A percentile compares a stretch with the other conserved stretches of the same genome.
Conservation (phyloP, 257 asterid species). For the Anisodus acutangulus region DNA sequence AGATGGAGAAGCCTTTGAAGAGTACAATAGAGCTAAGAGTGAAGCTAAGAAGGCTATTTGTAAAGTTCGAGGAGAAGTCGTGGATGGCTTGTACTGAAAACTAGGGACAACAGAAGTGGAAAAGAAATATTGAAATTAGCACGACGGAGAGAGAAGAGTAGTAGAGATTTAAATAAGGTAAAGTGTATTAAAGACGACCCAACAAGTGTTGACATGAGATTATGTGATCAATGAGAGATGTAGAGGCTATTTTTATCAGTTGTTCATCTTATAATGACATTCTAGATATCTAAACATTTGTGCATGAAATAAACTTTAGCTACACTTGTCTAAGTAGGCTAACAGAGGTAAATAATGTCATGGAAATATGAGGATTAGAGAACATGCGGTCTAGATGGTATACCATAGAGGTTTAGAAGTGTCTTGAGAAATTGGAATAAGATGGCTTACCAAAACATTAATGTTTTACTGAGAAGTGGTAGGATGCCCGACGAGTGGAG, state of each 20-base stretch:
- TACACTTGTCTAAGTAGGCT: background rate
- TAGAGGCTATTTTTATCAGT: background rate
- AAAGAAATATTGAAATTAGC: background rate
- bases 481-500: background rate
- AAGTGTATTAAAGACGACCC: background rate
- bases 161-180: background rate
- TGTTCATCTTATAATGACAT: background rate
- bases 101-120: background rate
- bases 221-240: background rate
- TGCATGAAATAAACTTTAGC: background rate
- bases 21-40: background rate
- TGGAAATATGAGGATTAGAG: background rate
- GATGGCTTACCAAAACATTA: background rate
- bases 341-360: slow-evolving; percentile 12
- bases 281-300: slow-evolving; percentile 11
- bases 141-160: background rate
- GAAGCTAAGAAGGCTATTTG: background rate
- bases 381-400: background rate
- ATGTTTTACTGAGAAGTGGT: background rate
- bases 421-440: slow-evolving; percentile 13
- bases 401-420: background rate
- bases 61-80: slow-evolving; percentile 2
- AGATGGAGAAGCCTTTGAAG: background rate
- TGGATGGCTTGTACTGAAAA: background rate
- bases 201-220: slow-evolving; percentile 1